These are phyloP conservation scores for Halophytophthora polymorphica DNA, from an alignment of 352 stramenopile genomes.

Conservation along the genomic window DNA sequence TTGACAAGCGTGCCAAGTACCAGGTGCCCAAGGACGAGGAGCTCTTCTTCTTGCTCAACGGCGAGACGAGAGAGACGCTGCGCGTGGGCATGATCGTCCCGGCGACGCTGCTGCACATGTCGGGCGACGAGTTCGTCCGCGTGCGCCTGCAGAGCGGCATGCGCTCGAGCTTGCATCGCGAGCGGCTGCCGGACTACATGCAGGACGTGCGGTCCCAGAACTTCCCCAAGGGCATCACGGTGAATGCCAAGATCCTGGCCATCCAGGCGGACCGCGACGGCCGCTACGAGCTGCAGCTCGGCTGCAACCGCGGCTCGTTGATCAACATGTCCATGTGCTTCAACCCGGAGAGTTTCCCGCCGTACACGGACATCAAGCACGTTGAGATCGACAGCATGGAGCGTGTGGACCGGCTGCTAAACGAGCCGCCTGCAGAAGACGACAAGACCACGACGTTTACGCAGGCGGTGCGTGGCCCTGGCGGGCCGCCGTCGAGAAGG, in stretches of 20 bases:
- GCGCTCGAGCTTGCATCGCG: constrained; percentile 70
- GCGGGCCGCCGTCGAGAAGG: constrained; percentile 43
- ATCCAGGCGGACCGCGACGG: constrained; percentile 74
- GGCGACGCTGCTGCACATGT: constrained; percentile 82
- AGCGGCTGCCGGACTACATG: constrained; percentile 80
- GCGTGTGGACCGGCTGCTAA: constrained; percentile 75
- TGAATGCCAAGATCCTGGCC: constrained; percentile 79
- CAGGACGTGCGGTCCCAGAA: constrained; percentile 47
- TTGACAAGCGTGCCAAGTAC: constrained; percentile 85
- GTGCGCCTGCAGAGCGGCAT: constrained; percentile 85
- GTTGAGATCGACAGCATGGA: constrained; percentile 67
- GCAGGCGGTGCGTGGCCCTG: constrained; percentile 25
- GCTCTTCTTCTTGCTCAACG: constrained; percentile 84
- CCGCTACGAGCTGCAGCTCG: constrained; percentile 72
- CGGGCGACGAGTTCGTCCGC: constrained; percentile 78
- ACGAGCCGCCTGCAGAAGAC: constrained; percentile 68
- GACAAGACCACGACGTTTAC: constrained; percentile 53
- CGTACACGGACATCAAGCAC: constrained; percentile 47
- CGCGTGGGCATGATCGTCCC: constrained; percentile 84
- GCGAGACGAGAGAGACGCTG: constrained; percentile 79
- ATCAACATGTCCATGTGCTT: constrained; percentile 77
- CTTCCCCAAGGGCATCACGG: constrained; percentile 84
- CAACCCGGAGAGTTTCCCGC: constrained; percentile 50
- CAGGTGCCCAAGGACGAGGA: constrained; percentile 82
- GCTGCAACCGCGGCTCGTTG: constrained; percentile 71